phyloP scores from a whole-genome alignment of 768 basidiomycete species.

The Lentinula detonsa region DNA sequence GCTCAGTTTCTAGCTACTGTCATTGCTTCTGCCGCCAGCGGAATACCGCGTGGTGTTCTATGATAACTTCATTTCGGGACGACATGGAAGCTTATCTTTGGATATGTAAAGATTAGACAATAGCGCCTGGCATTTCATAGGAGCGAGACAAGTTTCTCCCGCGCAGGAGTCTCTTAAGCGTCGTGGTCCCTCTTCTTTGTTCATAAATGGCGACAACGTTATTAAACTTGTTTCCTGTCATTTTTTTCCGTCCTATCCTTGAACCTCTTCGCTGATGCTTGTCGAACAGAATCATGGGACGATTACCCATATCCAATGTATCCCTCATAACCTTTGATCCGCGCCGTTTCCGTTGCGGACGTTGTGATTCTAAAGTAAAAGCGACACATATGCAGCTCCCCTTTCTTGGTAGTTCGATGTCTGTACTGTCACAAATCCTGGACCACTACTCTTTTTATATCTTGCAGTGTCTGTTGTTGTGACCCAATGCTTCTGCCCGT shows the following conservation, averaged over 20 bases:
- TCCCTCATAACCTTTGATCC: not conserved
- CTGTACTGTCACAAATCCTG: not conserved
- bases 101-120: too few relatives aligned
- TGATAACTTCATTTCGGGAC: too few relatives aligned
- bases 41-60: too few relatives aligned
- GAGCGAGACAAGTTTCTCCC: too few relatives aligned
- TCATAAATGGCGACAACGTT: too few relatives aligned
- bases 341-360: not conserved
- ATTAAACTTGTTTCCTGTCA: not conserved
- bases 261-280: not conserved
- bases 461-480: not conserved
- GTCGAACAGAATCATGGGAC: not conserved
- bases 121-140: too few relatives aligned
- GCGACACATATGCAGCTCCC: not conserved
- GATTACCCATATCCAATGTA: slow-evolving; percentile 1
- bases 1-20: not conserved
- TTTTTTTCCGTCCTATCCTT: not conserved
- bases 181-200: too few relatives aligned
- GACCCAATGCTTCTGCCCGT: not conserved
- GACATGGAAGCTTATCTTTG: too few relatives aligned
- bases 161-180: too few relatives aligned
- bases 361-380: not conserved
- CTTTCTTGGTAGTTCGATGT: not conserved
- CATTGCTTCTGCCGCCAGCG: too few relatives aligned
- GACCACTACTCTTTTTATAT: not conserved